Base-by-base conservation (phyloP, 768 basidiomycete species). In the Suillus plorans region DNA sequence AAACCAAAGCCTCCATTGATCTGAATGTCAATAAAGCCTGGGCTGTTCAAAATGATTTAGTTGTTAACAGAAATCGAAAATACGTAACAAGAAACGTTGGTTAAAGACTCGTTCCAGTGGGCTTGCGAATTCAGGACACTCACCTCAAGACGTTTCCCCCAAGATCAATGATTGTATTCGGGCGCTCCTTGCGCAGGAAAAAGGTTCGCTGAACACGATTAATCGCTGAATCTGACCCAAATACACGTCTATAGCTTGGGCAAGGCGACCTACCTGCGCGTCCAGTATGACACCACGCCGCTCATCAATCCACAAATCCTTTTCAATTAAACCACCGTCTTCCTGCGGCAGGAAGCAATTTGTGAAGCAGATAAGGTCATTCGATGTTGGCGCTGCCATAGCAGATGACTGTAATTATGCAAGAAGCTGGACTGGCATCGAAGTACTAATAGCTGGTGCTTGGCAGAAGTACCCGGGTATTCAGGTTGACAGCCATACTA, bases 1-100 rank as follows among this genome's bases (percentile, higher is more conserved):
- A 94, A 91, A 37, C 89, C 88, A 73, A 92, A 95, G 5, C 88
- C 94, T 42, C 95, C 95, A 68, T 97, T 96, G 66, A 97, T 89
- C 71, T 97, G 95, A 20, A 90, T 86, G 77, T 96, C 95, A 59
- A 96, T 83, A 70, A 90, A 85, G 16, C 94, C 94, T 3, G 94
- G 94, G 73, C 92, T 94, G 68, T 18, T 31, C 62, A 65, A 39
- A 18, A 52, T 69, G 25, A 63, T 53, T 36, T 34, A 25, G 20
- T 28, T 57, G 16, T 31, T 52, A 72, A 69, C 53, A n/a, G 55
- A 34, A 56, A 13, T 49, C 22, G 14, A 64, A 41, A 65, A 25
- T 36, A 44, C 57, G 8, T 50, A 42, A 66, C 49, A 7, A 44
- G 20, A 39, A 7, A 1, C 50, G 16, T 25, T n/a, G 8, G 34